A percentile compares a stretch with the other conserved stretches of the same genome.
Evolutionary conservation across 768 basidiomycete species (phyloP).

Genomic region (Pseudohyphozyma bogoriensis): DNA sequence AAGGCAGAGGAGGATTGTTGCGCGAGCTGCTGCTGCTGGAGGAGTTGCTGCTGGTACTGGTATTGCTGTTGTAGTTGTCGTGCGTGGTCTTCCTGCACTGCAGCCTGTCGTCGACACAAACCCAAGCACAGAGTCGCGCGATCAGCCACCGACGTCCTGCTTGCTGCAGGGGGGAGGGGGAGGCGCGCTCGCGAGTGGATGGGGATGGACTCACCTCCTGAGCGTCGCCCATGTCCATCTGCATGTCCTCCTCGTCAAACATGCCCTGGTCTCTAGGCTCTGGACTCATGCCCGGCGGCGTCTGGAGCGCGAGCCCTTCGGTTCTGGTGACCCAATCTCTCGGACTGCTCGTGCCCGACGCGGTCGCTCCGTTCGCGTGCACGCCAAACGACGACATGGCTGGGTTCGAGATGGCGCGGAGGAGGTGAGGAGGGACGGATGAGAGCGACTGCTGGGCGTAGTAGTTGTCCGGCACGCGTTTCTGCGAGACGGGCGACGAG

Average conservation of each 20-base stretch:
- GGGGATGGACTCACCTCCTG: background rate
- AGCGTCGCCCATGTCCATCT: background rate
- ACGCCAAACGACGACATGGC: background rate
- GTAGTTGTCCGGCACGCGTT: background rate
- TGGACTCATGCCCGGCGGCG: background rate
- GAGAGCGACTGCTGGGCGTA: background rate
- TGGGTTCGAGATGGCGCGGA: constrained; percentile 2
- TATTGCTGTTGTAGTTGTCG: background rate
- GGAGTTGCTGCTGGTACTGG: background rate
- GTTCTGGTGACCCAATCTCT: constrained; percentile 15
- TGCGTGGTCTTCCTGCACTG: background rate
- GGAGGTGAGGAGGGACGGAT: background rate
- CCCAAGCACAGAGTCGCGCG: too few relatives aligned
- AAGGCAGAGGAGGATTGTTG: background rate
- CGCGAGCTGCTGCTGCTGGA: background rate
- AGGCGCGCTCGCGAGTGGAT: background rate
- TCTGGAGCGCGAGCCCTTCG: constrained; percentile 4
- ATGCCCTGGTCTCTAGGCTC: background rate
- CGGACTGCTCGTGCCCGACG: background rate
- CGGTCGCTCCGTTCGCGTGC: background rate
- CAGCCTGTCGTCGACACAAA: background rate
- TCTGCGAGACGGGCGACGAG: background rate
- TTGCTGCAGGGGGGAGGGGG: background rate
- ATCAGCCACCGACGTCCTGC: too few relatives aligned
- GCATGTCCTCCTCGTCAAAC: background rate